Evolutionary conservation across 1,139 yeast genomes (phyloP), one percentile per base, ranked within the genome.

Genomic region (Saccharomyces hybrid): DNA sequence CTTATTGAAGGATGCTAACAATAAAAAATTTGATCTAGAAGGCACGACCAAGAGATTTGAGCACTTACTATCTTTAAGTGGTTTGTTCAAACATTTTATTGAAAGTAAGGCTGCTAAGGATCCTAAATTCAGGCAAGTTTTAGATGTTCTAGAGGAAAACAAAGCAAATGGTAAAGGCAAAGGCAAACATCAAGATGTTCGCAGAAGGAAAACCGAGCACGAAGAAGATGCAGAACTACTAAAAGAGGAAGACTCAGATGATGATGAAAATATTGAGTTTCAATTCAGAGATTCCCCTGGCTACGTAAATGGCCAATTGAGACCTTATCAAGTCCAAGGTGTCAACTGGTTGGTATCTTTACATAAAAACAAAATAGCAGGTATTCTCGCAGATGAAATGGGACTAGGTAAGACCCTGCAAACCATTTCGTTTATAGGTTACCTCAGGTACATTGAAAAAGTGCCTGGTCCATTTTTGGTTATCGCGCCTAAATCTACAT

Each of bases 321-420:
- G 97, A 63, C 91, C 87, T 61, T 91, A 86, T 65, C 91, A 88
- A 69, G 79, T 91, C 56, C 97, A 88, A 70, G 98, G 98, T 52
- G 76, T 91, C 59, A 91, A 91, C 72, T 91, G 98, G 98, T 75
- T 91, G 65, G 83, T 90, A 41, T 81, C 89, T 1, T 74, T 91
- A 54, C 85, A 87, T 67, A 90, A 86, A 59, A 90, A 90, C 72
- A 81, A 85, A 61, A 75, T 90, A 51, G 83, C 95, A 0, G 98
- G 98, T 49, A 91, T 93, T 52, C 77, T 93, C 57, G 99, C 99
- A 5, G 99, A 93, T 72, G 99, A 93, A 70, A 93, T 93, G 98
- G 99, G 99, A 1, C 78, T 93, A 55, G 98, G 98, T 56, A 93
- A 93, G 69, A 93, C 98, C 1, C 76, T 93, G 56, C 99, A 93